Base-by-base conservation (phyloP, 2,329 filamentous ascomycete species). In the Ophiostoma perfectum region DNA sequence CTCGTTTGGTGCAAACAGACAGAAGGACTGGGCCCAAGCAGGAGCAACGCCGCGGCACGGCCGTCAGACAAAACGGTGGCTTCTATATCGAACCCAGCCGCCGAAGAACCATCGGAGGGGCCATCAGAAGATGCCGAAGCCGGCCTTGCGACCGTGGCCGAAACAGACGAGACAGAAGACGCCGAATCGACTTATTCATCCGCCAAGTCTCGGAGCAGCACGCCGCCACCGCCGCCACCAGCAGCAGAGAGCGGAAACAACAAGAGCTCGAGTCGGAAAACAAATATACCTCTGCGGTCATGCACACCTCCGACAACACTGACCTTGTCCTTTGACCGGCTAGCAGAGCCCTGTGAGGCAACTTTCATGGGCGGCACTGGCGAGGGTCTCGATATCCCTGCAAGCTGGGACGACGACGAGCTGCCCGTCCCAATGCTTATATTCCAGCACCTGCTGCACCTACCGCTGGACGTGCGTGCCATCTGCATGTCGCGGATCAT, bases 401-500 rank as follows among this genome's bases (percentile, higher is more conserved):
- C 78, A 18, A 86, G 88, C 52, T 88, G 93, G 71, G 95, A 99
- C 75, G 93, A 98, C 74, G 84, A 99, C 73, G 94, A 98, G 72
- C 83, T 91, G 18, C 88, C 94, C 0, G 75, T 98, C 0, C 91
- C 91, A 66, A 76, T 88, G 12, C 83, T 98, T 8, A 81, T 96
- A 2, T 96, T 96, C 78, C 85, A 86, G 67, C 85, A 88, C 49
- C 83, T 99, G 1, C 81, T 96, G 1, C 83, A 86, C 7, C 81
- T 97, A 0, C 91, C 93, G 0, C 80, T 94, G 4, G 95, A 99
- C 77, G 88, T 93, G 4, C 88, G 95, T 38, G 89, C 90, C 0
- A 79, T 89, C 4, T 97, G 94, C 77, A 95, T 97, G 88, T 88
- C 93, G 1, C 90, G 94, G 52, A 90, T 98, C 63, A 82, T 97